Conservation (phyloP, 2,329 filamentous ascomycete species). For the Botrytis medusae region DNA sequence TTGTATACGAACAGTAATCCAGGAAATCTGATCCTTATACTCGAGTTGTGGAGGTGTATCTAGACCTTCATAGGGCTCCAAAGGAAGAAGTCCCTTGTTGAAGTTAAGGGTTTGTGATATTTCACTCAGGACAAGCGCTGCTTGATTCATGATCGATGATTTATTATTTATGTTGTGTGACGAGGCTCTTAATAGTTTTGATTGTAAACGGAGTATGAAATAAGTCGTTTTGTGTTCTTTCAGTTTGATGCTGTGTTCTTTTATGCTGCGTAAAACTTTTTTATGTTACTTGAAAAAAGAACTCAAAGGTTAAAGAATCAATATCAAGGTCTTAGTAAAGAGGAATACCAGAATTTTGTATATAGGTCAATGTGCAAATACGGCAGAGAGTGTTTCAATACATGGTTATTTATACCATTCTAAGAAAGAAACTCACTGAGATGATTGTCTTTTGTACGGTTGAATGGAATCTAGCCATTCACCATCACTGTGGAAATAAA, state of each 20-base stretch:
- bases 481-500: neutral
- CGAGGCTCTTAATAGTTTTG: neutral
- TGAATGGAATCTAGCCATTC: neutral
- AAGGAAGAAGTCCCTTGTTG: neutral
- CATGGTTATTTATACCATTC: neutral
- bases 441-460: neutral
- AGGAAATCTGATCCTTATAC: neutral
- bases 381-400: neutral
- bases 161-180: neutral
- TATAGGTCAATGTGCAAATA: accelerated
- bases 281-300: neutral
- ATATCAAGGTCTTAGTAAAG: neutral
- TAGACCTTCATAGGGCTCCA: neutral
- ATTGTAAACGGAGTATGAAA: neutral
- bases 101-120: neutral
- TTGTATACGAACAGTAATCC: neutral
- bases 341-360: neutral
- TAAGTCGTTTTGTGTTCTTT: accelerated
- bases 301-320: neutral
- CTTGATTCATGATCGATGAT: neutral
- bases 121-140: neutral
- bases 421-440: neutral
- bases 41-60: neutral
- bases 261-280: too few relatives aligned
- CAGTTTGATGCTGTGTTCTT: neutral